Base-by-base conservation (phyloP, 2,329 filamentous ascomycete genomes). In the Tolypocladium guangdongense region DNA sequence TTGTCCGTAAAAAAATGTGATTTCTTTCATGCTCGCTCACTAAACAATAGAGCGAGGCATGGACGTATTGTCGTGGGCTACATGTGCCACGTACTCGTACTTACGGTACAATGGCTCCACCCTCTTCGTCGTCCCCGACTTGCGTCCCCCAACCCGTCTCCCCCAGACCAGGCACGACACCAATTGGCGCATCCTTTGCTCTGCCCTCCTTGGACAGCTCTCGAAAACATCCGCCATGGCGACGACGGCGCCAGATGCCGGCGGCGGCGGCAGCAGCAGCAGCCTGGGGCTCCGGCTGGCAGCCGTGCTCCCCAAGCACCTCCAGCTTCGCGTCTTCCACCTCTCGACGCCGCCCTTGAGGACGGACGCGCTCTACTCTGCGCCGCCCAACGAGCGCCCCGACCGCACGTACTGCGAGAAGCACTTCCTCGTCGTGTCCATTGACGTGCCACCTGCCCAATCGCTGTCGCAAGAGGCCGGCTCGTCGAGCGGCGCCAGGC, bases 401-500 rank as follows among this genome's bases (percentile, higher is more conserved):
- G 87, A 95, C 64, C 78, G 81, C 59, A 99, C 93, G 0, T 92
- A 86, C 62, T 86, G 88, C 71, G 90, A 96, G 68, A 90, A 81
- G 48, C 93, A 99, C 66, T 95, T 83, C 58, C 71, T 83, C 7
- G 72, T 77, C 39, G 64, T 82, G 24, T 78, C 79, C 5, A 73
- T 82, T 55, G 65, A 73, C 38, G 58, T 39, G 16, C 48, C 11
- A 27, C n/a, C 52, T 7, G 16, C 43, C 16, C 43, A 32, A n/a
- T 11, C 27, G 43, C 4, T 27, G 27, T 32, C 43, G 27, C 27
- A 55, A 7, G 37, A 61, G 2, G 43, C 46, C 20, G 54, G 53
- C 3, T 18, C 52, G 8, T 33, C 24, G 8, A 16, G 22, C 35
- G 27, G 36, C 37, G 57, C 62, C 5, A 68, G 65, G 20, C 76